These are phyloP conservation scores for Aspergillus chevalieri DNA, from an alignment of 2,329 filamentous ascomycete genomes.

Conservation along the genomic window DNA sequence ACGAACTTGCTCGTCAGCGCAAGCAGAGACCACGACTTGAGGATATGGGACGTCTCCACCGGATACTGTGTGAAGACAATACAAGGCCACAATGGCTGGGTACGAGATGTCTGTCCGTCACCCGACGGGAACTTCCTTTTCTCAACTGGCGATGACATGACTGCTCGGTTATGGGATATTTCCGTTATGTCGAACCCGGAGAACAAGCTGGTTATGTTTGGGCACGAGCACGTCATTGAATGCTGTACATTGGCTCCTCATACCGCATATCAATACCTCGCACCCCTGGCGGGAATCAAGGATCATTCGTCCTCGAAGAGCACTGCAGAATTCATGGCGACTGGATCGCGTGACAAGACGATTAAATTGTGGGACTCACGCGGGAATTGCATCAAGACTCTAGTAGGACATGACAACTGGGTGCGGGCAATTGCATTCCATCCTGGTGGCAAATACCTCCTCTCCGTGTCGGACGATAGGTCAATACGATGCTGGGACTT, in stretches of 20 bases:
- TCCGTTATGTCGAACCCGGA: slow-evolving; percentile 70
- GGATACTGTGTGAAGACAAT: slow-evolving; percentile 92
- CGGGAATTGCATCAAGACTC: slow-evolving; percentile 67
- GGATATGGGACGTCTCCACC: slow-evolving; percentile 89
- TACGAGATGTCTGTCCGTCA: slow-evolving; percentile 79
- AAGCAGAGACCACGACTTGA: slow-evolving; percentile 74
- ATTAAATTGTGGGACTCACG: slow-evolving; percentile 81
- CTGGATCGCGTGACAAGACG: slow-evolving; percentile 79
- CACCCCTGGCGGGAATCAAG: slow-evolving; percentile 72
- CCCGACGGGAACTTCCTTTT: slow-evolving; percentile 76
- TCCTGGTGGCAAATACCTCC: slow-evolving; percentile 79
- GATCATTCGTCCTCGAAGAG: slow-evolving; percentile 69
- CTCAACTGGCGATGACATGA: slow-evolving; percentile 76
- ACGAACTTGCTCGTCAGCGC: slow-evolving; percentile 83
- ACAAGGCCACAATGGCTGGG: slow-evolving; percentile 79
- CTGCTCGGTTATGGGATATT: slow-evolving; percentile 78
- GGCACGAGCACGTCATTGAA: slow-evolving; percentile 3
- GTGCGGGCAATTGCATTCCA: slow-evolving; percentile 78
- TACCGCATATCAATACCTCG: slow-evolving; percentile 68
- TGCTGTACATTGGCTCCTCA: slow-evolving; percentile 60
- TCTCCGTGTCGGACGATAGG: slow-evolving; percentile 82
- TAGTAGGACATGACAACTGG: slow-evolving; percentile 66
- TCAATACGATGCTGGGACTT: slow-evolving; percentile 89
- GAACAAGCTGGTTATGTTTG: slow-evolving; percentile 55
- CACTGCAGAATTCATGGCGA: slow-evolving; percentile 80